phyloP scores from a whole-genome alignment of 768 basidiomycete genomes.

The Pulveroboletus sp. region DNA sequence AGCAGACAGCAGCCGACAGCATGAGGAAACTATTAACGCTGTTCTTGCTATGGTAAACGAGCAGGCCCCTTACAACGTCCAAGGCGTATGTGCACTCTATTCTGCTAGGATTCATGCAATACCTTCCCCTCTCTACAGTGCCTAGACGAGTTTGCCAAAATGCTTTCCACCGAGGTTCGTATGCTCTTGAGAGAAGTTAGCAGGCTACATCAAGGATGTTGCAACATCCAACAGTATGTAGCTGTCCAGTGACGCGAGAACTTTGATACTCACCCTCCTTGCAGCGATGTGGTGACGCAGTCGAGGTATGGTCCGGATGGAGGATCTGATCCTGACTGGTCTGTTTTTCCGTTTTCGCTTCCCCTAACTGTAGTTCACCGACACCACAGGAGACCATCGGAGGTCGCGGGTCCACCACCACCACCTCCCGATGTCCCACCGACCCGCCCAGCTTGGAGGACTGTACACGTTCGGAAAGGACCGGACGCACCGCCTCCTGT shows the following conservation, averaged over 20 bases:
- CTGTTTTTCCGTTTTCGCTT: conserved; percentile 3
- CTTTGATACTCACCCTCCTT: conserved; percentile 4
- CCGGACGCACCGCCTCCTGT: conserved; percentile 32
- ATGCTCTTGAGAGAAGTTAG: conserved; percentile 63
- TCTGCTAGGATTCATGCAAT: not conserved
- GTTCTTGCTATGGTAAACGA: conserved; percentile 68
- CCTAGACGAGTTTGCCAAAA: too few relatives aligned
- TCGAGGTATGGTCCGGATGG: conserved; percentile 81
- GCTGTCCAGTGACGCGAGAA: not conserved
- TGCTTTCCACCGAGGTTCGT: too few relatives aligned
- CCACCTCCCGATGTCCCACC: conserved; percentile 41
- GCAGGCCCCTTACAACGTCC: conserved; percentile 79
- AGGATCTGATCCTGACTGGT: conserved; percentile 83
- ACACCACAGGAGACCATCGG: conserved; percentile 41
- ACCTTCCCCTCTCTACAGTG: conserved; percentile 37
- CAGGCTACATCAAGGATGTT: conserved; percentile 72
- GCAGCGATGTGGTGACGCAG: conserved; percentile 67
- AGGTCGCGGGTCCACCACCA: conserved; percentile 37
- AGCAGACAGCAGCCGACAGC: conserved; percentile 57
- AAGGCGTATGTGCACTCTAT: conserved; percentile 50
- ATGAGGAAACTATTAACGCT: conserved; percentile 61
- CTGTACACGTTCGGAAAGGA: conserved; percentile 45
- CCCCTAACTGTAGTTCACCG: not conserved
- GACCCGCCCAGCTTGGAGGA: conserved; percentile 60
- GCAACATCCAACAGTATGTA: conserved; percentile 72